These are phyloP conservation scores for Blastobotrys indianensis DNA, from an alignment of 1,139 yeast genomes.

Conservation along the genomic window DNA sequence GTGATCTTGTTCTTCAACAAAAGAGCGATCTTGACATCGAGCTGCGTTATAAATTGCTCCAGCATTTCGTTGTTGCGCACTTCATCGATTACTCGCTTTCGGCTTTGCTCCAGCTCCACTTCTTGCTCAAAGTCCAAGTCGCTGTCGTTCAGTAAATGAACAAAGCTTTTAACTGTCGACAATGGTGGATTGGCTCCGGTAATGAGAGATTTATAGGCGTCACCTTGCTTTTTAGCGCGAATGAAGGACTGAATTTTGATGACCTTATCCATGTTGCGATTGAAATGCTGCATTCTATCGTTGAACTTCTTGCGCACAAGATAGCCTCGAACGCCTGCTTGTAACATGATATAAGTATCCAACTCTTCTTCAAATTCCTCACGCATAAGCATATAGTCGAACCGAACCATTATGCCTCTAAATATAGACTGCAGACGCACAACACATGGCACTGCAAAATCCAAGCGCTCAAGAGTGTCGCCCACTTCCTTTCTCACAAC, in stretches of 20 bases:
- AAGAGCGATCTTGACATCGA: conserved; percentile 75
- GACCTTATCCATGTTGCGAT: conserved; percentile 49
- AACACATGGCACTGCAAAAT: conserved; percentile 34
- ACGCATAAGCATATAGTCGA: conserved; percentile 42
- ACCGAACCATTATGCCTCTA: conserved; percentile 45
- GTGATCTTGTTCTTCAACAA: conserved; percentile 75
- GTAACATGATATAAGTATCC: conserved; percentile 41
- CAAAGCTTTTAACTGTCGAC: conserved; percentile 69
- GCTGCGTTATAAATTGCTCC: conserved; percentile 68
- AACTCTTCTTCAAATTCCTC: conserved; percentile 51
- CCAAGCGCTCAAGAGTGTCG: conserved; percentile 20
- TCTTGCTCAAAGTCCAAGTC: conserved; percentile 75
- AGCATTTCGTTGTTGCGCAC: conserved; percentile 60
- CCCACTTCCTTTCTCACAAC: conserved; percentile 22
- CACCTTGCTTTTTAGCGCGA: conserved; percentile 61
- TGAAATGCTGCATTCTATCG: conserved; percentile 49
- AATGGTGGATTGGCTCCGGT: conserved; percentile 71
- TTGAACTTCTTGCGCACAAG: conserved; percentile 36
- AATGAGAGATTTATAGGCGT: conserved; percentile 68
- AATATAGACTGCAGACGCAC: conserved; percentile 40
- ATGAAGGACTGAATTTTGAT: conserved; percentile 70
- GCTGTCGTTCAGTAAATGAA: conserved; percentile 67
- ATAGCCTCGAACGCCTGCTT: conserved; percentile 46
- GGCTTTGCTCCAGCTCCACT: conserved; percentile 57
- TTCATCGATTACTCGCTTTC: conserved; percentile 60